Percentiles rank a stretch among this genome's conserved stretches.
Conservation (phyloP, 352 stramenopile species). For the Phytopythium litorale region DNA sequence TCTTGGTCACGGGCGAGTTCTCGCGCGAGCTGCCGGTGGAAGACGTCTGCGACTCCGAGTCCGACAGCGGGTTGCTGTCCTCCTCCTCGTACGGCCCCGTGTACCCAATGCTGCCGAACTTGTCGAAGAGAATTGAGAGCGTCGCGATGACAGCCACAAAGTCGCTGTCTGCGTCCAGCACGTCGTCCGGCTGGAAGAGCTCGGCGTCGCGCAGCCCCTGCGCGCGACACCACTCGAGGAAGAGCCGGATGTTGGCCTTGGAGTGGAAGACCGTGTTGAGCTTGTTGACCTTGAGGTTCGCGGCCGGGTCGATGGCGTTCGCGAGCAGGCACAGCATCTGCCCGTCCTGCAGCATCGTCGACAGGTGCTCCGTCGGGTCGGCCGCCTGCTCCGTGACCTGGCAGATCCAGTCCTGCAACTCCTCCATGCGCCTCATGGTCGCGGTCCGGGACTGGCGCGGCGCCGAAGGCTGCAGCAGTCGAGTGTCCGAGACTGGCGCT, state of each 20-base stretch:
- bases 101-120: slow-evolving; percentile 63
- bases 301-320: slow-evolving; percentile 72
- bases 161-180: slow-evolving; percentile 59
- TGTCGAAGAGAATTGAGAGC: slow-evolving; percentile 84
- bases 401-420: slow-evolving; percentile 84
- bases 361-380: slow-evolving; percentile 74
- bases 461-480: background rate
- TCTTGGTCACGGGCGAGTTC: slow-evolving; percentile 60
- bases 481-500: background rate
- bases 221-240: slow-evolving; percentile 74
- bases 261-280: slow-evolving; percentile 88
- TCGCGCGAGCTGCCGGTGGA: slow-evolving; percentile 50
- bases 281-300: slow-evolving; percentile 83
- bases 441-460: background rate
- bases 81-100: slow-evolving; percentile 50
- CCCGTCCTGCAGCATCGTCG: slow-evolving; percentile 76
- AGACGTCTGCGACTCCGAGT: slow-evolving; percentile 62
- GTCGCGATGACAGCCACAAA: slow-evolving; percentile 66
- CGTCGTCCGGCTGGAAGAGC: slow-evolving; percentile 76
- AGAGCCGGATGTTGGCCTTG: slow-evolving; percentile 81
- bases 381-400: slow-evolving; percentile 68
- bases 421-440: slow-evolving; percentile 69
- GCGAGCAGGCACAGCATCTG: slow-evolving; percentile 84
- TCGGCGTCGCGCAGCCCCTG: slow-evolving; percentile 68
- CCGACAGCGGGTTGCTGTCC: slow-evolving; percentile 53